Percentiles rank a stretch among this genome's conserved stretches.
Conservation (phyloP, 139 green algal genomes). For the Pseudopediastrum boryanum region DNA sequence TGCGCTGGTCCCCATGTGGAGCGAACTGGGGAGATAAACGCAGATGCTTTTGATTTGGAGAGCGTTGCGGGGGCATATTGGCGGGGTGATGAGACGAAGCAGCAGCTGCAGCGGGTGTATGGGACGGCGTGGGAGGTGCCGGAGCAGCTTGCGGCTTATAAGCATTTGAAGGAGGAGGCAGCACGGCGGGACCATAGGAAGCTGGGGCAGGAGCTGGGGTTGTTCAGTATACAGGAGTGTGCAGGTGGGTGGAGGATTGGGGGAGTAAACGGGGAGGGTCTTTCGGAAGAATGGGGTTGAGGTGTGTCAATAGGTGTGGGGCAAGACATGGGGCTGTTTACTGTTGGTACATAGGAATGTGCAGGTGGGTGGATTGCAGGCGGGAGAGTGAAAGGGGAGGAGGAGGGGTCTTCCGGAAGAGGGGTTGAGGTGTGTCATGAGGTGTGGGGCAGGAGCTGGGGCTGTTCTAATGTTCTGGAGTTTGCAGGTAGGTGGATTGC, state of each 20-base stretch:
- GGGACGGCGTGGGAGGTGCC: conserved; percentile 89
- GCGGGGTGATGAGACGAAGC: conserved; percentile 87
- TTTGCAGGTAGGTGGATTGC: too few relatives aligned
- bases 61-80: conserved; percentile 74
- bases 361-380: too few relatives aligned
- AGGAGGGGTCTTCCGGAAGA: too few relatives aligned
- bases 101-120: conserved; percentile 91
- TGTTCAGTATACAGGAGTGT: conserved; percentile 89
- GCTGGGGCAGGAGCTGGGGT: conserved; percentile 90
- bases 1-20: conserved; percentile 95
- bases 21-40: conserved; percentile 80
- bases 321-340: neutral
- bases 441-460: too few relatives aligned
- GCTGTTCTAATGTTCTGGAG: too few relatives aligned
- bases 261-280: neutral
- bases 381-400: too few relatives aligned
- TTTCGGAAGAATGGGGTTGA: neutral
- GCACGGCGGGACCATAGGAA: conserved; percentile 90
- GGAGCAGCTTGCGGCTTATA: conserved; percentile 78
- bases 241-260: conserved; percentile 75
- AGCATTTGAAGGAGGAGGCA: conserved; percentile 76
- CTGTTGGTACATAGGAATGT: too few relatives aligned
- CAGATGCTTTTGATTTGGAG: conserved; percentile 91
- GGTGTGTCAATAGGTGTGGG: too few relatives aligned
- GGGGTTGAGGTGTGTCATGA: too few relatives aligned